A percentile compares a stretch with the other conserved stretches of the same genome.
These are phyloP conservation scores for Aspergillus haitiensis DNA, from an alignment of 495 filamentous ascomycete genomes.

Conservation along the genomic window DNA sequence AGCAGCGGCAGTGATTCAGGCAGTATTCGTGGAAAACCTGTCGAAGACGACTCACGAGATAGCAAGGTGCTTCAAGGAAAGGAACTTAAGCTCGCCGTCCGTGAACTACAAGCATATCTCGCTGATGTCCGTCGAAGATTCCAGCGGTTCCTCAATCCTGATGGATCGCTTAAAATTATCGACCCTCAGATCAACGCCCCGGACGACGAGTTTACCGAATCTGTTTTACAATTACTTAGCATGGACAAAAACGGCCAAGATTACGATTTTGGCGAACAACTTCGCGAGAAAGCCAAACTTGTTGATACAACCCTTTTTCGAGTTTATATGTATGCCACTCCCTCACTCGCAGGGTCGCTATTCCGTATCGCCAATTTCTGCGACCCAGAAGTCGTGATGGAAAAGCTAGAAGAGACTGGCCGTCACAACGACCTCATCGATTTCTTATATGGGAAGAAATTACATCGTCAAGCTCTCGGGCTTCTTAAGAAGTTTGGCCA, in stretches of 20 bases:
- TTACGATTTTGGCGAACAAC: conserved; percentile 65
- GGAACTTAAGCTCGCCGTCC: conserved; percentile 75
- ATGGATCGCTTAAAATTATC: conserved; percentile 65
- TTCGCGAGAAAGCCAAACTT: conserved; percentile 72
- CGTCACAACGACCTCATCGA: conserved; percentile 94
- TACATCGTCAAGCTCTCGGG: conserved; percentile 85
- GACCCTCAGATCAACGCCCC: conserved; percentile 52
- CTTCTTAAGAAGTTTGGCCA: conserved; percentile 81
- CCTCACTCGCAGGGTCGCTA: conserved; percentile 79
- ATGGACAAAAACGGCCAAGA: conserved; percentile 48
- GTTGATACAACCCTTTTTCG: conserved; percentile 95
- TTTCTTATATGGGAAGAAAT: conserved; percentile 92
- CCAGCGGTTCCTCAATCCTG: conserved; percentile 76
- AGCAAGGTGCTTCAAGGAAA: conserved; percentile 62
- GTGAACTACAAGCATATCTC: conserved; percentile 80
- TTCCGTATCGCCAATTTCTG: conserved; percentile 98
- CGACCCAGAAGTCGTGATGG: conserved; percentile 91
- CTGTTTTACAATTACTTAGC: conserved; percentile 46
- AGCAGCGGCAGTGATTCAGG: conserved; percentile 49
- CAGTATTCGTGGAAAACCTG: conserved; percentile 43
- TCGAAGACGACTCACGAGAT: conserved; percentile 19
- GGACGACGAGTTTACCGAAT: conserved; percentile 48
- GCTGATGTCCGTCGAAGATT: conserved; percentile 79
- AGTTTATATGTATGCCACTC: conserved; percentile 85
- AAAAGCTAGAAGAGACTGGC: conserved; percentile 82